Conservation (phyloP, 2,329 filamentous ascomycete genomes). For the Sporothrix schenckii region DNA sequence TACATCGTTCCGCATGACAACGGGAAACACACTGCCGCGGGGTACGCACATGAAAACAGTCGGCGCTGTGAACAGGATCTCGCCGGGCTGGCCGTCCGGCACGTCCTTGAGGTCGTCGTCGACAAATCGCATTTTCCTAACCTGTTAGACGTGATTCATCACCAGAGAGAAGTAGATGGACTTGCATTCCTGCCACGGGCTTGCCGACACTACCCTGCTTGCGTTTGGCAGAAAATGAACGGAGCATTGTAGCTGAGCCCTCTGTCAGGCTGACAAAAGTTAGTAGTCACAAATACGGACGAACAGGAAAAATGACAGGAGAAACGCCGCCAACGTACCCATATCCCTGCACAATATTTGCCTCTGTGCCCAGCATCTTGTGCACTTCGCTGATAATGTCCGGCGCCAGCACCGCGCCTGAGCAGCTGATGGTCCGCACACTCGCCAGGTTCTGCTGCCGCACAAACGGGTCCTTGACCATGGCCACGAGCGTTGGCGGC, state of each 20-base stretch:
- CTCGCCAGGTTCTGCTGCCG: conserved; percentile 4
- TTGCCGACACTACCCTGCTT: conserved; percentile 23
- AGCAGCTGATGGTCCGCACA: conserved; percentile 2
- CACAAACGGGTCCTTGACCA: conserved; percentile 24
- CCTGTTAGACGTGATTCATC: not conserved
- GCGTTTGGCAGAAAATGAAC: not conserved
- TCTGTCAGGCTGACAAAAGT: conserved; percentile 13
- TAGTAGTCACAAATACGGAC: not conserved
- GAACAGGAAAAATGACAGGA: not conserved
- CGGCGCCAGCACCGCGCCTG: conserved; percentile 14
- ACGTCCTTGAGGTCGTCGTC: conserved; percentile 25
- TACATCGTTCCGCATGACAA: no score
- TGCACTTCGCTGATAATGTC: conserved; percentile 25
- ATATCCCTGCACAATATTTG: conserved; percentile 21
- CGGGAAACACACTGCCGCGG: no score
- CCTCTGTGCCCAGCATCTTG: conserved; percentile 9
- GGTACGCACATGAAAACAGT: conserved; percentile 22
- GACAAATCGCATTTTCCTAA: conserved; percentile 16
- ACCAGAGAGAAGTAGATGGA: not conserved
- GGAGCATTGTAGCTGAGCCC: conserved; percentile 6
- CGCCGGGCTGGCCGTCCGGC: conserved; percentile 1
- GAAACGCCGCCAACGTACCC: not conserved
- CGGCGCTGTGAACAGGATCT: conserved; percentile 8
- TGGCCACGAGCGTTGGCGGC: conserved; percentile 18
- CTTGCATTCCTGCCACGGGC: conserved; percentile 18